A percentile compares a stretch with the other conserved stretches of the same genome.
phyloP scores from a whole-genome alignment of 2,329 filamentous ascomycete species.

The Scedosporium apiospermum region DNA sequence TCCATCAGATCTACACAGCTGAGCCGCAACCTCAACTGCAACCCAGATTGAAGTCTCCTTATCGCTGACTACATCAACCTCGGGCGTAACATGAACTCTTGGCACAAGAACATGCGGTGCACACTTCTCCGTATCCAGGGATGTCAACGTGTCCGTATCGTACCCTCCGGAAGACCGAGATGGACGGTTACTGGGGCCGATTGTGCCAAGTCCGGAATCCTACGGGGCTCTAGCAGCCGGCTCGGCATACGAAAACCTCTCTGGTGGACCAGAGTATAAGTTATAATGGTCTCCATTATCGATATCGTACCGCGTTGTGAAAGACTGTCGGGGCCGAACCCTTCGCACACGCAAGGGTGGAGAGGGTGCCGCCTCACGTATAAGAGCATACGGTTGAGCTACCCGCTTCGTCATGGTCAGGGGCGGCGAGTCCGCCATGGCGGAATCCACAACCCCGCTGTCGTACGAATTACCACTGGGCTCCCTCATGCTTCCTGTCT shows the following conservation, averaged over 20 bases:
- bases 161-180: not conserved
- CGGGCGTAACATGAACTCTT: slow-evolving; percentile 28
- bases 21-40: slow-evolving; percentile 37
- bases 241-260: not conserved
- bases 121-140: not conserved
- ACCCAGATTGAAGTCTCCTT: slow-evolving; percentile 32
- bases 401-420: not conserved
- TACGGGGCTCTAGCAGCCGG: not conserved
- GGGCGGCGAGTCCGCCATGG: not conserved
- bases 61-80: slow-evolving; percentile 24
- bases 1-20: slow-evolving; percentile 14
- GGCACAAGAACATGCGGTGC: slow-evolving; percentile 26
- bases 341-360: slow-evolving; percentile 1
- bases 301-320: not conserved
- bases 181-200: not conserved
- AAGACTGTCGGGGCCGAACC: not conserved
- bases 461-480: not conserved
- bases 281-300: slow-evolving; percentile 1
- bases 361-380: not conserved
- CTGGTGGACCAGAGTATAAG: not conserved
- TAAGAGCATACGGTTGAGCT: not conserved
- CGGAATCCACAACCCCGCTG: not conserved
- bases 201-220: not conserved
- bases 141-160: not conserved
- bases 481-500: not conserved